These are phyloP conservation scores for Magnaporthiopsis incrustans DNA, from an alignment of 2,329 filamentous ascomycete genomes.

Conservation along the genomic window DNA sequence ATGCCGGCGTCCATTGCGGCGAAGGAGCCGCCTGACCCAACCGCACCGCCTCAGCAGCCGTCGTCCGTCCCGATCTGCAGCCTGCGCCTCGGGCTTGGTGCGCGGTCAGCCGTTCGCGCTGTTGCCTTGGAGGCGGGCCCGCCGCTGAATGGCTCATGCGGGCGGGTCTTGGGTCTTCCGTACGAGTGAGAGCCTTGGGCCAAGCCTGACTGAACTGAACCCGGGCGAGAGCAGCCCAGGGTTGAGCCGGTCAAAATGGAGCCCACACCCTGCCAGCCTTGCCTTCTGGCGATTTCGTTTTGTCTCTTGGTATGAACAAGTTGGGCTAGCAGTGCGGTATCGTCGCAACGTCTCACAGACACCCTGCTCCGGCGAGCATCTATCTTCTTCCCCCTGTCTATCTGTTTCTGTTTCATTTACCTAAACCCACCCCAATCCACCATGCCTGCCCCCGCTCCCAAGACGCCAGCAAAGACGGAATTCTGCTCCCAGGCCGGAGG, in stretches of 20 bases:
- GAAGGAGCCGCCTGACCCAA: background rate
- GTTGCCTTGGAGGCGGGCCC: background rate
- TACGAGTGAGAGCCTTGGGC: too few relatives aligned
- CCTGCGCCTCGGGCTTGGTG: background rate
- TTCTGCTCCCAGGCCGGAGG: slow-evolving; percentile 54
- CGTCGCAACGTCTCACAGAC: background rate
- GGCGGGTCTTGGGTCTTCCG: background rate
- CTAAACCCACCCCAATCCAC: slow-evolving; percentile 1
- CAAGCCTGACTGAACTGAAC: background rate
- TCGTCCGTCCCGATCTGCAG: background rate
- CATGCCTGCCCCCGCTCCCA: background rate
- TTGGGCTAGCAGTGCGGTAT: background rate
- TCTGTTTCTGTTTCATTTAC: background rate
- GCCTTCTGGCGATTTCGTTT: background rate
- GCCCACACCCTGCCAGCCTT: background rate
- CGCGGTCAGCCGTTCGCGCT: background rate
- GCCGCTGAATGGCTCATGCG: background rate
- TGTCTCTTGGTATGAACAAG: background rate
- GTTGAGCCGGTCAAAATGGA: background rate
- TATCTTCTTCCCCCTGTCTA: background rate
- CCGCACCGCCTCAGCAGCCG: background rate
- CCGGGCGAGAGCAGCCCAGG: too few relatives aligned
- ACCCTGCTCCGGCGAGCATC: background rate
- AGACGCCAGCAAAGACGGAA: slow-evolving; percentile 25
- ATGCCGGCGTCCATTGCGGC: too few relatives aligned